Evolutionary conservation across 73 alveolate genomes (phyloP), one percentile per base, ranked within the genome.

Genomic region (Stentor roeselii): DNA sequence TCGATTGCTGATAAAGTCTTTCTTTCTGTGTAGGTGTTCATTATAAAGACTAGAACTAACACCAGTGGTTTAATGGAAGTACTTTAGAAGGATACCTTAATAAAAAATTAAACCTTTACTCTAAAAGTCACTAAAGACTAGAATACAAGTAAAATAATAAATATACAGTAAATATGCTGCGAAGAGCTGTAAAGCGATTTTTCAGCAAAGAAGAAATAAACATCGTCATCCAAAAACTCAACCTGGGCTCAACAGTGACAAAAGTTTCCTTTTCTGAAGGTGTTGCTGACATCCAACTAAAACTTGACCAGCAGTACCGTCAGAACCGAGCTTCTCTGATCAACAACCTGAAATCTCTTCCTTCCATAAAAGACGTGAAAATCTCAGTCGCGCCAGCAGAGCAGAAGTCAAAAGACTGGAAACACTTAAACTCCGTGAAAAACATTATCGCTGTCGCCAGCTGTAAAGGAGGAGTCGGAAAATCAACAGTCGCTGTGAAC

Each of bases 401-500:
- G 84, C 78, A 31, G 59, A 50, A 78, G 31, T 39, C 85, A 1
- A 42, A 86, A 27, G 88, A 83, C 14, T 30, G 85, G 75, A 84
- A 84, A 3, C 84, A 91, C 35, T 87, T 95, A 34, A 21, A 84
- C 32, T 60, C 74, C 15, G 92, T 95, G 3, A 91, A 89, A 60
- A 93, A 93, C 11, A 95, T 95, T 82, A 83, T 95, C 3, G 99
- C 99, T 75, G 97, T 95, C 3, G 78, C 94, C 3, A 76, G 93
- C 60, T 95, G 99, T 78, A 95, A 95, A 85, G 99, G 99, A 60
- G 99, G 99, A 41, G 99, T 95, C 1, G 99, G 99, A 3, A 95
- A 95, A 75, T 88, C 96, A 3, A 95, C 99, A 1, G 96, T 95
- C 39, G 96, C 98, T 3, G 92, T 94, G 2, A 95, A 95, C 61